Conservation (phyloP, 306 rosid genomes). For the Alnus rubra region DNA sequence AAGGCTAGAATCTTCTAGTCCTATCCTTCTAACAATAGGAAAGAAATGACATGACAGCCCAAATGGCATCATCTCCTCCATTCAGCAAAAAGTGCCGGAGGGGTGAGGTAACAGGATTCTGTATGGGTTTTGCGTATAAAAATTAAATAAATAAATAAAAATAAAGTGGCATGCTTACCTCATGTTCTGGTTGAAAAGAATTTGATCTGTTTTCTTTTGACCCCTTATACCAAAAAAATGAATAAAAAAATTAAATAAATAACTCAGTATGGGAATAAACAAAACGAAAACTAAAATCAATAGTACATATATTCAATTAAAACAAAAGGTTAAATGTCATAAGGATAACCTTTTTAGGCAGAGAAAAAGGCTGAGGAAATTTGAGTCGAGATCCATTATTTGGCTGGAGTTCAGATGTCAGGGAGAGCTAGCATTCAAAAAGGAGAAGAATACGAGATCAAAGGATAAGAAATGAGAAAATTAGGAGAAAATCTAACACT, state of each 20-base stretch:
- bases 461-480: background rate
- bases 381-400: constrained; percentile 47
- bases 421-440: constrained; percentile 63
- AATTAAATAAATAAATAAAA: background rate
- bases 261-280: constrained; percentile 39
- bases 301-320: constrained; percentile 6
- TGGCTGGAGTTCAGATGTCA: constrained; percentile 57
- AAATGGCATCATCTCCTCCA: constrained; percentile 4
- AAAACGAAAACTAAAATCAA: constrained; percentile 15
- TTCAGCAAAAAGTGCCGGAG: background rate
- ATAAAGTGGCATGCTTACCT: constrained; percentile 45
- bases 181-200: constrained; percentile 51
- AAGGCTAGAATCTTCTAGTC: too few species aligned
- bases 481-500: constrained; percentile 8
- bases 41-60: background rate
- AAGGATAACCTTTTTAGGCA: constrained; percentile 62
- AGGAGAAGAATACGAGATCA: constrained; percentile 10
- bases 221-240: constrained; percentile 64
- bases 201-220: constrained; percentile 81
- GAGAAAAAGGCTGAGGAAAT: constrained; percentile 38
- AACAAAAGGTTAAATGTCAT: background rate
- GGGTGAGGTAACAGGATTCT: background rate
- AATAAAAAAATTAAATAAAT: constrained; percentile 24
- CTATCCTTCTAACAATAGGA: too few species aligned
- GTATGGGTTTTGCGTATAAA: background rate